These are phyloP conservation scores for Oleoguttula mirabilis DNA, from an alignment of 495 filamentous ascomycete species.

Conservation along the genomic window DNA sequence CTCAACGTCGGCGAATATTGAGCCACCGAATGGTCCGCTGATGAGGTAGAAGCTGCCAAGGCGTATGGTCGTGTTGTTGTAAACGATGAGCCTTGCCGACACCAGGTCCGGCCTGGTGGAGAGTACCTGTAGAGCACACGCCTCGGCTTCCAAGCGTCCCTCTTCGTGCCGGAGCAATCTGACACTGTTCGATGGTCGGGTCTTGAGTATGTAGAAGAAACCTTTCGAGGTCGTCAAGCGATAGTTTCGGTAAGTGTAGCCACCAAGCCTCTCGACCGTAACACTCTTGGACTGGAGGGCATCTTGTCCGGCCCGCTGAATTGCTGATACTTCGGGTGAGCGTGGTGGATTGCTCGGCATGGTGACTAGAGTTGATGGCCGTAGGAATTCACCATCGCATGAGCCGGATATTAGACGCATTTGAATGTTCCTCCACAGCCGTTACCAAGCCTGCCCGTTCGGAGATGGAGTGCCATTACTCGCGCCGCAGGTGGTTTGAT, in stretches of 20 bases:
- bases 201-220: conserved; percentile 40
- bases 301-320: conserved; percentile 36
- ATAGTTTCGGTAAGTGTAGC: conserved; percentile 43
- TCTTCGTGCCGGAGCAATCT: conserved; percentile 48
- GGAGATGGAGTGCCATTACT: too few relatives aligned
- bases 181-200: conserved; percentile 38
- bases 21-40: conserved; percentile 38
- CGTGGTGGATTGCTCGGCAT: conserved; percentile 16
- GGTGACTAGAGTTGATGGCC: too few relatives aligned
- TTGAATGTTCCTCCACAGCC: too few relatives aligned
- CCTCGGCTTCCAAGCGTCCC: conserved; percentile 44
- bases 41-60: conserved; percentile 39
- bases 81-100: conserved; percentile 41
- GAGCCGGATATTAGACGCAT: too few relatives aligned
- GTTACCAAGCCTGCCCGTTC: too few relatives aligned
- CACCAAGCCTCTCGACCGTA: conserved; percentile 35
- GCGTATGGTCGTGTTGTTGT: conserved; percentile 32
- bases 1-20: conserved; percentile 33
- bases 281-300: conserved; percentile 32
- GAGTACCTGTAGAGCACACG: conserved; percentile 39
- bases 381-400: too few relatives aligned
- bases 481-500: too few relatives aligned
- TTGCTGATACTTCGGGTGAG: conserved; percentile 21
- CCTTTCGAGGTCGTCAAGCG: conserved; percentile 44
- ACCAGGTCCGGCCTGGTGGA: conserved; percentile 34